Base-by-base conservation (phyloP, 441 rosid genomes). In the Rhodomyrtus psidioides region DNA sequence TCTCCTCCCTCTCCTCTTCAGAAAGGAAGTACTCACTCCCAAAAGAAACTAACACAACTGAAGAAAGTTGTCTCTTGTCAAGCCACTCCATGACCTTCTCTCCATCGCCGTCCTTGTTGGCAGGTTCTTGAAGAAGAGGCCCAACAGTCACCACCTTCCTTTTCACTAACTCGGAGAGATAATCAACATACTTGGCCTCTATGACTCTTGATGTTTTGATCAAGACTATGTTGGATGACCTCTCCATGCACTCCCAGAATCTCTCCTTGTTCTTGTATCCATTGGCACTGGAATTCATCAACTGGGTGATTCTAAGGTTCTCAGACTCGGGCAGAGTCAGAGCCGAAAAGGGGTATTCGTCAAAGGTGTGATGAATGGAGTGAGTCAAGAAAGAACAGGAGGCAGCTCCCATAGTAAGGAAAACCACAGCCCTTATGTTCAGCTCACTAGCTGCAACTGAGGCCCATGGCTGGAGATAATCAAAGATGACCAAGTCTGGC, bases 401-500 rank as follows among this genome's bases (percentile, higher is more conserved):
- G 34, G 85, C 75, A 30, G 87, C 86, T n/a, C 88, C 76, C 27
- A 24, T 3, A 1, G 90, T 42, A 53, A 87, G 27, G 89, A 85
- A 90, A 59, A 83, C 6, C 49, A 85, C 39, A 23, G 89, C 86
- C 19, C 53, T 81, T 56, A 86, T 86, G 44, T 85, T 82, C 24
- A 51, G 59, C 86, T 86, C 79, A 17, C 2, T 2, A 46, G 89
- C 91, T 6, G 81, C 84, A 26, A 58, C 34, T 0, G 89, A 62
- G 4, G 90, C 90, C 90, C 91, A 90, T 12, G 92, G 91, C 28
- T 90, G 91, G 44, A 91, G 60, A 51, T 86, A 83, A 82, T 91
- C 92, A 83, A 85, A 89, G 70, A 91, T 87, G 30, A 90, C 83
- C 39, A 88, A 30, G 55, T 84, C 56, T 24, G 76, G 46, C 81